Percentiles rank a stretch among this genome's conserved stretches.
phyloP scores from a whole-genome alignment of 2,329 filamentous ascomycete species.

The Botryotinia narcissicola region DNA sequence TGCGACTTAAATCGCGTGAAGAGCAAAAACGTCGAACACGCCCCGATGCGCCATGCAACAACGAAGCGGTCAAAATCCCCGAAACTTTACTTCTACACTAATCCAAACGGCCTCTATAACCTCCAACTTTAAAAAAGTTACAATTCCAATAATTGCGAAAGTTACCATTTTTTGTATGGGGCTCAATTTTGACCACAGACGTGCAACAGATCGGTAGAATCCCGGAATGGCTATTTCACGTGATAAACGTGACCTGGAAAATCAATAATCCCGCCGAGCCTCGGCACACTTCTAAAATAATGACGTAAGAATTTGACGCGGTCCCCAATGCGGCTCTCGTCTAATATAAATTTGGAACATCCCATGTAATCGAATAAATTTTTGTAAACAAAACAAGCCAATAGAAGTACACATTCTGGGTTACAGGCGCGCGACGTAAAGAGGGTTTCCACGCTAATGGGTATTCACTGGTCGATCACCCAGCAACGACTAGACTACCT shows the following conservation, averaged over 20 bases:
- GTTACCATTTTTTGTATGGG: constrained; percentile 1
- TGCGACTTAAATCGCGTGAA: neutral
- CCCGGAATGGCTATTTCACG: neutral
- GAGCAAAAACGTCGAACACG: neutral
- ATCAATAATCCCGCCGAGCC: neutral
- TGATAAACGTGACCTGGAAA: neutral
- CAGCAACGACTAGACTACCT: neutral
- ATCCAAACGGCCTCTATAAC: neutral
- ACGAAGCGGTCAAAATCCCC: neutral
- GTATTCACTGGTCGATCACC: neutral
- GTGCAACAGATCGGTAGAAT: constrained; percentile 5
- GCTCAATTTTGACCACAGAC: neutral
- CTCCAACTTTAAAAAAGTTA: neutral
- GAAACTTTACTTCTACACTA: neutral
- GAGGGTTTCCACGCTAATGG: neutral
- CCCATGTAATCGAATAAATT: neutral
- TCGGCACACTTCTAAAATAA: neutral
- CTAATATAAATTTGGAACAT: neutral
- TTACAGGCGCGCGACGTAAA: neutral
- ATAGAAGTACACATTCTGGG: neutral
- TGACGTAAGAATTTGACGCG: neutral
- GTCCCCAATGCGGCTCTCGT: neutral
- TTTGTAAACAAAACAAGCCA: neutral
- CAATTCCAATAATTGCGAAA: neutral
- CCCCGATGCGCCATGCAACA: neutral